phyloP scores from a whole-genome alignment of 176 grass and related monocot genomes.

The Oryza australiensis region DNA sequence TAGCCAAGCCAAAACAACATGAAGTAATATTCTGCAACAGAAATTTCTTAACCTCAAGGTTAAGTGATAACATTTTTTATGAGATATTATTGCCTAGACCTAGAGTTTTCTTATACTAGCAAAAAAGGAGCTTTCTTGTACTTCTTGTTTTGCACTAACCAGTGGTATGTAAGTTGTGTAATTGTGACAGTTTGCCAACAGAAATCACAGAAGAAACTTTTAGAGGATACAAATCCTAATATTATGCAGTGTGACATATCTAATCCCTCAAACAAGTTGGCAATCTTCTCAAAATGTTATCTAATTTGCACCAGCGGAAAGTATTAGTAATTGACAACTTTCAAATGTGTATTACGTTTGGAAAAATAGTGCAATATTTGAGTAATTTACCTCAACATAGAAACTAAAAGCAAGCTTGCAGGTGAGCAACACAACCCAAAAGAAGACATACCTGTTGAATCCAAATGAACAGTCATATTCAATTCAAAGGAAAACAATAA shows the following conservation, averaged over 20 bases:
- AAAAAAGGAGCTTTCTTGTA: neutral
- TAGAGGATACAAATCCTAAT: neutral
- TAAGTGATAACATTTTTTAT: neutral
- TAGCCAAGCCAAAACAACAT: neutral
- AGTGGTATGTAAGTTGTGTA: neutral
- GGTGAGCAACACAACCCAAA: slow-evolving; percentile 68
- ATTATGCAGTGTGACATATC: neutral
- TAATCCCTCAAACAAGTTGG: neutral
- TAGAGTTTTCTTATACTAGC: neutral
- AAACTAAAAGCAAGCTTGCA: slow-evolving; percentile 80
- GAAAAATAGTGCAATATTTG: slow-evolving; percentile 23
- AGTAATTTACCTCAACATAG: slow-evolving; percentile 73
- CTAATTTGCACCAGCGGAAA: slow-evolving; percentile 7
- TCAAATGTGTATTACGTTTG: neutral
- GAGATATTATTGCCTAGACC: neutral
- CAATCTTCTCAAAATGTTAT: slow-evolving; percentile 3
- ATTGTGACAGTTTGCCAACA: neutral
- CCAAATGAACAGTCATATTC: neutral
- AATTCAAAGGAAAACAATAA: slow-evolving; percentile 17
- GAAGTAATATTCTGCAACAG: neutral
- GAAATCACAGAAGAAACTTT: neutral
- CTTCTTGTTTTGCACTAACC: neutral
- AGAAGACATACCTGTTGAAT: slow-evolving; percentile 69
- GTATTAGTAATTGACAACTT: slow-evolving; percentile 17
- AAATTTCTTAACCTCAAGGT: neutral